These are phyloP conservation scores for Aspergillus conjunctus DNA, from an alignment of 495 filamentous ascomycete species.

Conservation along the genomic window DNA sequence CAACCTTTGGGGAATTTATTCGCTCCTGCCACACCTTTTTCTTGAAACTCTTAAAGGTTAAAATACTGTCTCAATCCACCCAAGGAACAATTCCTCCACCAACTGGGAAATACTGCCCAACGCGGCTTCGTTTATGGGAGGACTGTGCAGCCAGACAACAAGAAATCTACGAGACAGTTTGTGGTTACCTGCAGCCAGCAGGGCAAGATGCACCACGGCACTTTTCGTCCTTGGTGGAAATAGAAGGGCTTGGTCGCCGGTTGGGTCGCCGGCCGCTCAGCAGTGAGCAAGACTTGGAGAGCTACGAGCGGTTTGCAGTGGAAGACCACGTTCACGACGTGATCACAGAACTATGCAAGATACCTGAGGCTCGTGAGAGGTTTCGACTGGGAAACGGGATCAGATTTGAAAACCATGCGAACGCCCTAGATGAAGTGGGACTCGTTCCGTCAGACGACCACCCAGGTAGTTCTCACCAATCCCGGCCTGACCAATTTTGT, in stretches of 20 bases:
- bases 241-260: slow-evolving; percentile 27
- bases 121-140: too few species aligned
- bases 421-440: slow-evolving; percentile 19
- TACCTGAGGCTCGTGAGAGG: slow-evolving; percentile 25
- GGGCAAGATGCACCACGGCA: slow-evolving; percentile 20
- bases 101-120: too few species aligned
- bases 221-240: slow-evolving; percentile 24
- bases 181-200: slow-evolving; percentile 25
- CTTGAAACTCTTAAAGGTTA: too few species aligned
- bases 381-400: slow-evolving; percentile 32
- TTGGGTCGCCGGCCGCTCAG: slow-evolving; percentile 25
- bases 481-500: slow-evolving; percentile 19
- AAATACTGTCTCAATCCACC: too few species aligned
- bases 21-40: too few species aligned
- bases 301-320: slow-evolving; percentile 32
- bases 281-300: slow-evolving; percentile 36
- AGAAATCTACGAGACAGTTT: slow-evolving; percentile 6
- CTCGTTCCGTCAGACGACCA: neutral
- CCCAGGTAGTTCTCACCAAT: slow-evolving; percentile 9
- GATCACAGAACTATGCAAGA: slow-evolving; percentile 31
- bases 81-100: too few species aligned
- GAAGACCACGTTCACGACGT: slow-evolving; percentile 29
- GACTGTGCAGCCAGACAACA: neutral
- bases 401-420: slow-evolving; percentile 29
- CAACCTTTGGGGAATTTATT: too few species aligned